Conservation (phyloP, 2,329 filamentous ascomycete genomes). For the Exophiala dermatitidis region DNA sequence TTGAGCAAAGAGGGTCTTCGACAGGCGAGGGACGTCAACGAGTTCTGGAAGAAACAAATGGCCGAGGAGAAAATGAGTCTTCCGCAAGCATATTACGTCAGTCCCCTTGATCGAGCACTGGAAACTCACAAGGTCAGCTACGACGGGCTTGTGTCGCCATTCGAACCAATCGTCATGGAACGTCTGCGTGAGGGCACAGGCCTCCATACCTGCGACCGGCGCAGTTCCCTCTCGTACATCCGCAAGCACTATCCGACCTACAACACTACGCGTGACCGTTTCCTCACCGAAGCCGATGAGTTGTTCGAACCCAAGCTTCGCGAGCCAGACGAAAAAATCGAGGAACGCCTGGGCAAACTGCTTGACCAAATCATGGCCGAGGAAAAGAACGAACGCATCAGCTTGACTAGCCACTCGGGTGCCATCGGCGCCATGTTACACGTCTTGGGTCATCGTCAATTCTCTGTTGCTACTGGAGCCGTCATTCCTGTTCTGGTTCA, state of each 20-base stretch:
- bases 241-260: conserved; percentile 34
- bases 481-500: conserved; percentile 49
- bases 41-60: conserved; percentile 48
- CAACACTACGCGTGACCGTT: conserved; percentile 47
- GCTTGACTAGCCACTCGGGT: conserved; percentile 54
- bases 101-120: conserved; percentile 52
- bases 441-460: conserved; percentile 41
- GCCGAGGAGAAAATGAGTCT: conserved; percentile 42
- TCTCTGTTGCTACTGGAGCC: conserved; percentile 43
- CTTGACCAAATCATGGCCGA: conserved; percentile 48
- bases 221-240: conserved; percentile 46
- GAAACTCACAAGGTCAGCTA: conserved; percentile 51
- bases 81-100: conserved; percentile 52
- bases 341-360: conserved; percentile 39
- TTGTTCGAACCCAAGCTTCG: conserved; percentile 46
- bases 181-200: conserved; percentile 54
- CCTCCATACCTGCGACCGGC: conserved; percentile 56
- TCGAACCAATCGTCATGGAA: conserved; percentile 51
- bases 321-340: conserved; percentile 45
- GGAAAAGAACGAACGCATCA: conserved; percentile 45
- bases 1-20: conserved; percentile 47
- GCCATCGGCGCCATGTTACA: conserved; percentile 50
- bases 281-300: conserved; percentile 49
- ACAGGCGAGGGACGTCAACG: conserved; percentile 45
- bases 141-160: conserved; percentile 38